phyloP scores from a whole-genome alignment of 345 rosid genomes.

The Lenwebbia sp. region DNA sequence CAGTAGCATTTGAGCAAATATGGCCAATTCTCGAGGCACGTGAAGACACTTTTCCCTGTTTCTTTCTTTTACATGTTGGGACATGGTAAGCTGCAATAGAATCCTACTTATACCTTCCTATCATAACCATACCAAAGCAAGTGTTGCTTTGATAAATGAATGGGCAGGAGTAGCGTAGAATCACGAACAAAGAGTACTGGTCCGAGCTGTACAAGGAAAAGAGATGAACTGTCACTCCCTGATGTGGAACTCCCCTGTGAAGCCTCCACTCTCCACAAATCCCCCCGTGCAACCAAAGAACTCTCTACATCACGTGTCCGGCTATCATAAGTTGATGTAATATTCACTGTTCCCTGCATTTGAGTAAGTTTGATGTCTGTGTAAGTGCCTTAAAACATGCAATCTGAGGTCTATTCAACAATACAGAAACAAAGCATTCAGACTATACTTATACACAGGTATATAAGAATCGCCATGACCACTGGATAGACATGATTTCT shows the following conservation, averaged over 20 bases:
- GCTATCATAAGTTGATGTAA: constrained; percentile 74
- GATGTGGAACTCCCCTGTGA: constrained; percentile 54
- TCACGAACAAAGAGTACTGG: constrained; percentile 85
- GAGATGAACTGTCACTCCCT: constrained; percentile 61
- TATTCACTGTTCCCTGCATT: constrained; percentile 60
- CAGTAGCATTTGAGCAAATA: background rate
- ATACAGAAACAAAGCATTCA: background rate
- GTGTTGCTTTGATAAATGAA: constrained; percentile 92
- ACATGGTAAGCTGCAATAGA: background rate
- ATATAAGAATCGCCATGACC: background rate
- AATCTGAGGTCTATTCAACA: background rate
- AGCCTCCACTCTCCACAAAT: constrained; percentile 91
- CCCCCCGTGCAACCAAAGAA: constrained; percentile 85
- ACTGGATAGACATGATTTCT: background rate
- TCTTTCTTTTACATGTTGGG: background rate
- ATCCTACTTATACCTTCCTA: constrained; percentile 52
- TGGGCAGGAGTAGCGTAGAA: constrained; percentile 78
- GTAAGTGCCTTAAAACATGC: background rate
- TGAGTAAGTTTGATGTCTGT: background rate
- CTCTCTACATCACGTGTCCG: constrained; percentile 61
- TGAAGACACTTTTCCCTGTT: background rate
- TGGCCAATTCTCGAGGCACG: background rate
- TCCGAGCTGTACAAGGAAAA: constrained; percentile 91
- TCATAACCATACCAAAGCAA: constrained; percentile 99
- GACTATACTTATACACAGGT: background rate